Base-by-base conservation (phyloP, 2,329 filamentous ascomycete species). In the Sporothrix dimorphospora region DNA sequence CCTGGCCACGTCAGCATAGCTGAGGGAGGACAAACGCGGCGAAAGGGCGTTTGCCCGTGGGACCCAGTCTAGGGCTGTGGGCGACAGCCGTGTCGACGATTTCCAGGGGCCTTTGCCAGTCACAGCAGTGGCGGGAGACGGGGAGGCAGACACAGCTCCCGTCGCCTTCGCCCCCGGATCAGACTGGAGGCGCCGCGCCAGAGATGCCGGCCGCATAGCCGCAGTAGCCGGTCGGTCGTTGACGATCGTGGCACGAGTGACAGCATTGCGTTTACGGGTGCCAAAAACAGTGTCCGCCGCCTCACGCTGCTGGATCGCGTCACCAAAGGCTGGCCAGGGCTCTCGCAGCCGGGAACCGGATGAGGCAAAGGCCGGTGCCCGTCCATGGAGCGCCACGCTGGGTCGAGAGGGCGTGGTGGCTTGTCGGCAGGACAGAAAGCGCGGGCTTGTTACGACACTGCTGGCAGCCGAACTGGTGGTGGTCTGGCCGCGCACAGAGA, bases 1-100 rank as follows among this genome's bases (percentile, higher is more conserved):
- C 14, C 27, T 63, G 24, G 71, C 72, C 53, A 73, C 72, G 6
- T 70, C 70, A 4, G 72, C 72, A 34, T 73, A 73, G 53, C 70
- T 73, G 16, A 65, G 67, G 8, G 27, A 24, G 5, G 65, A 42
- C 11, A 68, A 21, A 16, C 27, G 27, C 21, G 68, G 21, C 27
- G 68, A 49, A 1, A 68, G 49, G 1, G 67, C 49, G 5, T 24
- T 16, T 53, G 24, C 16, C 19, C 16, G 30, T 16, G 63, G 53
- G 11, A 45, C 49, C 67, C 68, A 72, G 42, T 67, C 53, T 7
- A 45, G 6, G 2, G 68, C 68, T 1, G 51, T 70, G 40, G 68
- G 71, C 7, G 68, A 70, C 61, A 68, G 49, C 12, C 38, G 12
- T 5, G 49, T 38, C 3, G 45, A 8, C 51, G 24, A 11, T 4